Evolutionary conservation across 202 grass and related monocot species (phyloP), one percentile per base, ranked within the genome.

Genomic region (Brachypodium distachyon): DNA sequence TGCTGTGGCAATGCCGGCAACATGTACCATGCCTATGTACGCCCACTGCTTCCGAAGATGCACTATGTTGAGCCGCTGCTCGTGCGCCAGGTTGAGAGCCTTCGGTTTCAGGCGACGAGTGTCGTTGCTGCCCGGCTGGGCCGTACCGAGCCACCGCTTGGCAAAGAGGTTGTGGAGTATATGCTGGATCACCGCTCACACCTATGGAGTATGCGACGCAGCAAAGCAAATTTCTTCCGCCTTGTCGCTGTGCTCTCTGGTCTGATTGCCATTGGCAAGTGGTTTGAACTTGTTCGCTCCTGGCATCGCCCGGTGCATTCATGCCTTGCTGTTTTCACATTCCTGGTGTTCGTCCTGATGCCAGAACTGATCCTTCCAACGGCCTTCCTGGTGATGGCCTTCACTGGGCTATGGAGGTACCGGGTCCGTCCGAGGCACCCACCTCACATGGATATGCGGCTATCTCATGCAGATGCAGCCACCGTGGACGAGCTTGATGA

Each of bases 181-280:
- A 97, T 97, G 94, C 81, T 97, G 6, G 94, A 97, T n/a, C 94
- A 93, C 70, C 86, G 84, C 0, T 91, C 88, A 2, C 86, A 93
- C 27, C 83, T 97, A 1, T 97, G 89, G 89, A 97, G 87, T 53
- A 97, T 97, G 93, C n/a, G 90, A n/a, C 84, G 90, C 9, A 97
- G 93, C 93, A 97, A 97, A 9, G 87, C 93, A 8, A 97, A 93
- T 59, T 97, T 97, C 87, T 90, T 86, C 42, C 81, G 94, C 62
- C 83, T 97, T 5, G 86, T 93, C 26, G 50, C 56, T 11, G 89
- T 88, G 10, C 86, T 97, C 27, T 91, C 90, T 3, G 86, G 73
- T 6, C 83, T 87, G 17, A 80, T 93, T 5, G 71, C 88, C 2
- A 25, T 93, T 0, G 78, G 69, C 29, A 78, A 86, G 28, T 93